Evolutionary conservation across 805 yeast species (phyloP).

Genomic region (Kregervanrija fluxuum): DNA sequence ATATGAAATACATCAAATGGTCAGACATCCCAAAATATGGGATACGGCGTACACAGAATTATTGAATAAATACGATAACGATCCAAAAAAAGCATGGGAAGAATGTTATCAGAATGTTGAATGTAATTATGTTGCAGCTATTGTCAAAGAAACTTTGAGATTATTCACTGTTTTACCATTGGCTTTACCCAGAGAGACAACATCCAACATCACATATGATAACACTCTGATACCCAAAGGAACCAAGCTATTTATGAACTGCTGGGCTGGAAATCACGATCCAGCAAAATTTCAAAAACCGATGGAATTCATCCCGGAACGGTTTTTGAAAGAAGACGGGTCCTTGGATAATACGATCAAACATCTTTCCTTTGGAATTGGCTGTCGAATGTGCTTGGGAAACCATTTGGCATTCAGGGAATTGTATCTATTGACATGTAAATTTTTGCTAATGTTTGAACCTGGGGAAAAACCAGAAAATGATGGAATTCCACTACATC

Average conservation of each 20-base stretch:
- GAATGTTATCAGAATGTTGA: constrained; percentile 19
- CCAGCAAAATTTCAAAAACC: constrained; percentile 35
- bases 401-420: constrained; percentile 57
- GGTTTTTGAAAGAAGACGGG: constrained; percentile 35
- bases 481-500: constrained; percentile 38
- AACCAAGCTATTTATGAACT: constrained; percentile 56
- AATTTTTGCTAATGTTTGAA: constrained; percentile 40
- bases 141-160: constrained; percentile 57
- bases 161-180: constrained; percentile 61
- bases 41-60: constrained; percentile 36
- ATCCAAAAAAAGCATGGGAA: constrained; percentile 18
- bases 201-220: constrained; percentile 38
- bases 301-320: constrained; percentile 40
- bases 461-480: constrained; percentile 4
- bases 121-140: constrained; percentile 47
- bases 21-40: constrained; percentile 36
- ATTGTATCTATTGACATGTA: constrained; percentile 49
- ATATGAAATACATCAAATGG: constrained; percentile 52
- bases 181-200: constrained; percentile 55
- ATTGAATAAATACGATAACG: constrained; percentile 25
- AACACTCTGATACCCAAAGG: constrained; percentile 43
- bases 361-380: constrained; percentile 62
- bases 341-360: constrained; percentile 13
- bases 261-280: constrained; percentile 69
- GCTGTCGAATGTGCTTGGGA: constrained; percentile 70